Conservation (phyloP, 306 rosid species). For the Prunus mume region DNA sequence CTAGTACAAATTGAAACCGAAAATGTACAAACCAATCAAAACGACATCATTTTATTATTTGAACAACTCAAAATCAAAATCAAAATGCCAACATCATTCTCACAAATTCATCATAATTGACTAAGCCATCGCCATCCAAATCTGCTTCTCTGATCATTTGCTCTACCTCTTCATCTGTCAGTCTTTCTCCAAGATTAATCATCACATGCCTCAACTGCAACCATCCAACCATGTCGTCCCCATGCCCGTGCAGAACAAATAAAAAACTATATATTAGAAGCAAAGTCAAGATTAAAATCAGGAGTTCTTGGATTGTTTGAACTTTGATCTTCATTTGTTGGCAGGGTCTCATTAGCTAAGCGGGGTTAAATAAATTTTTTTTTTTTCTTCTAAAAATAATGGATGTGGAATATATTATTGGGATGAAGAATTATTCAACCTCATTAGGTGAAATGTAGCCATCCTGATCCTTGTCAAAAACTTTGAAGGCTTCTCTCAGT, state of each 20-base stretch:
- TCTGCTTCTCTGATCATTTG: slow-evolving; percentile 73
- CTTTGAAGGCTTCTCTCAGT: slow-evolving; percentile 57
- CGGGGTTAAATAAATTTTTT: neutral
- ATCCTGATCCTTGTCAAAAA: slow-evolving; percentile 66
- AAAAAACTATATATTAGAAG: neutral
- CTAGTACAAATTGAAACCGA: too few relatives aligned
- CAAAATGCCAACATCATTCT: slow-evolving; percentile 57
- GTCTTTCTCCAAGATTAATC: slow-evolving; percentile 48
- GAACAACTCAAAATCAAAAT: neutral
- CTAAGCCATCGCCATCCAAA: slow-evolving; percentile 66
- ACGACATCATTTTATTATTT: too few relatives aligned
- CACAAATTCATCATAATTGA: slow-evolving; percentile 62
- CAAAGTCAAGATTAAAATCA: neutral
- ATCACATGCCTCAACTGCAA: slow-evolving; percentile 56
- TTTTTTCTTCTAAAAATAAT: neutral
- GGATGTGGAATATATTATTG: neutral
- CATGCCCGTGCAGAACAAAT: too few relatives aligned
- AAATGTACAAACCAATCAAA: too few relatives aligned
- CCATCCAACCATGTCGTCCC: neutral
- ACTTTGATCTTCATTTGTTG: neutral
- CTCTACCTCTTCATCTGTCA: slow-evolving; percentile 56
- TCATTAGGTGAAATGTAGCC: slow-evolving; percentile 66
- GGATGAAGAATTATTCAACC: slow-evolving; percentile 26
- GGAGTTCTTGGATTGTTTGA: neutral
- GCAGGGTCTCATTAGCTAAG: neutral